Evolutionary conservation across 495 filamentous ascomycete species (phyloP).

Genomic region (Barbatosphaeria neglecta): DNA sequence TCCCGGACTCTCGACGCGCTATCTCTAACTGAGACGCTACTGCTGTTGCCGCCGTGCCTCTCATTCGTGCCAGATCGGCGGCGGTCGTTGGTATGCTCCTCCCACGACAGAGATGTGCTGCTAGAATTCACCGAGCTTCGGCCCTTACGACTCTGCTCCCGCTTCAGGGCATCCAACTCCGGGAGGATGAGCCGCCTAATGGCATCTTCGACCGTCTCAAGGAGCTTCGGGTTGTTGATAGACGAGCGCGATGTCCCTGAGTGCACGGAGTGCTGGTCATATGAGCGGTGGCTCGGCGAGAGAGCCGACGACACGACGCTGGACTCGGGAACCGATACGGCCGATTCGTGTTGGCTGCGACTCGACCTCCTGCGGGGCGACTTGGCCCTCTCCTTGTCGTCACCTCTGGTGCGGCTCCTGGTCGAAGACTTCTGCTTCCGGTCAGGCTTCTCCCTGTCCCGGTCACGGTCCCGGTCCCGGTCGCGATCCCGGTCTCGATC

Average conservation of each 20-base stretch:
- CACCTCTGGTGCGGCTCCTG: constrained; percentile 49
- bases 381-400: constrained; percentile 52
- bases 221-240: constrained; percentile 88
- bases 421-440: constrained; percentile 41
- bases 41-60: too few species aligned
- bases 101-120: constrained; percentile 46
- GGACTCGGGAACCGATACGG: constrained; percentile 54
- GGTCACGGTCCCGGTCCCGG: constrained; percentile 16
- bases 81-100: constrained; percentile 39
- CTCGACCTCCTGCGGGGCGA: constrained; percentile 52
- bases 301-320: constrained; percentile 62
- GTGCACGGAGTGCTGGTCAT: constrained; percentile 62
- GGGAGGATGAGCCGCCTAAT: constrained; percentile 86
- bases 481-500: constrained; percentile 20
- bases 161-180: constrained; percentile 81
- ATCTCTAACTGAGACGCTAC: constrained; percentile 19
- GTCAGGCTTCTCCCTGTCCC: constrained; percentile 23
- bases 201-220: constrained; percentile 92
- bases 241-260: constrained; percentile 74
- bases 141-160: constrained; percentile 59
- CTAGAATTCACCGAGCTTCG: constrained; percentile 50
- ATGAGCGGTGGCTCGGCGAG: constrained; percentile 57
- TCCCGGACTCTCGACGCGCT: constrained; percentile 23
- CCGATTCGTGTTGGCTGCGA: constrained; percentile 49
- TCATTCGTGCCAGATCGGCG: constrained; percentile 23